Evolutionary conservation across 2,329 filamentous ascomycete species (phyloP), one percentile per base, ranked within the genome.

Genomic region (Neonectria magnoliae): DNA sequence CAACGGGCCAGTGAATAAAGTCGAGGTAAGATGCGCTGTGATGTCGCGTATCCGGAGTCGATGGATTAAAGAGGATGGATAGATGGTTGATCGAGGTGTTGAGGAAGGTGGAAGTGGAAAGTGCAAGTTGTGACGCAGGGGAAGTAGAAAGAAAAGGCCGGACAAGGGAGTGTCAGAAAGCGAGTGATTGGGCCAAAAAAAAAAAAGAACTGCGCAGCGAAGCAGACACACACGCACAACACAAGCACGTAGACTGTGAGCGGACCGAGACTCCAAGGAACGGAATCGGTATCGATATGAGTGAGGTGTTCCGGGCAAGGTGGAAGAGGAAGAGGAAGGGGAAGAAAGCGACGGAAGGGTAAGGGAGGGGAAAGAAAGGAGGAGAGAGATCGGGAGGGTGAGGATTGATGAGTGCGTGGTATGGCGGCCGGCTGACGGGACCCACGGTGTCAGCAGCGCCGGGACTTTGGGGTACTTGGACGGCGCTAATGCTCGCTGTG

Each of bases 241-340:
- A 38, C 57, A 53, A 33, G 31, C 25, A 42, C 38, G 31, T 29
- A n/a, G 33, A 38, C 31, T 51, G 36, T 38, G 45, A 20, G 13
- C 16, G 42, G 36, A 51, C 29, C 38, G 59, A 61, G 44, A 60
- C 62, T 33, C 53, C 36, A 64, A 48, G 14, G 45, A 64, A 61
- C 47, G 41, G 31, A 29, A 33, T 57, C 48, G 45, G 41, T 48
- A 33, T 57, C 48, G 45, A 57, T 57, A 51, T 48, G 55, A 48
- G 44, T 62, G 57, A 55, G 47, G n/a, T 25, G 45, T 58, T 36
- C 22, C 36, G 45, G 57, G 60, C 52, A 57, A 67, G 31, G 18
- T 55, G 50, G 51, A 48, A 57, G 22, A 25, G 48, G 58, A 33
- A 38, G 20, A 8, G 29, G 52, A 56, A 33, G 31, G 20, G 52